Evolutionary conservation across 108 stramenopile genomes (phyloP).

Genomic region (Nitzschia sp.): DNA sequence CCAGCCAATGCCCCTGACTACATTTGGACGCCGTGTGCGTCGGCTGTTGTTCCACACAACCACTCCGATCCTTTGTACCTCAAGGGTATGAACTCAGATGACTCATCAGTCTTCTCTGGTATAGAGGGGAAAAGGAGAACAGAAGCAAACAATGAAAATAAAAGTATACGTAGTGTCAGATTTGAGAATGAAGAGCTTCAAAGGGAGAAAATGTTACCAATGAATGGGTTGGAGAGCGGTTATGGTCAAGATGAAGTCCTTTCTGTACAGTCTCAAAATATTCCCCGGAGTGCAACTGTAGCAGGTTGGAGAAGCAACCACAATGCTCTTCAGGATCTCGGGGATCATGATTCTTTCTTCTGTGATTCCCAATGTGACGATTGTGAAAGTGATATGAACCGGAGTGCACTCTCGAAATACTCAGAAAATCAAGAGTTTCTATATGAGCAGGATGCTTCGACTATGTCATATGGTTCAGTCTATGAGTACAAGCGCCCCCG

Average conservation of each 20-base stretch:
- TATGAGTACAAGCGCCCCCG: conserved; percentile 20
- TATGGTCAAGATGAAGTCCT: neutral
- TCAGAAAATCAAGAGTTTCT: conserved; percentile 2
- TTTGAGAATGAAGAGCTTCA: neutral
- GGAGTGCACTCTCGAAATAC: neutral
- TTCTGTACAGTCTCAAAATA: neutral
- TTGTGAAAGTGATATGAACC: neutral
- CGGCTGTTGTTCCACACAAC: no score
- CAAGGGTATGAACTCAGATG: conserved; percentile 15
- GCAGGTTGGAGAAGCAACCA: neutral
- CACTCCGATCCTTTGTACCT: conserved; percentile 19
- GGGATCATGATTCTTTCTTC: conserved; percentile 1
- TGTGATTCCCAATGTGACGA: neutral
- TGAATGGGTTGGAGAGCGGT: no score
- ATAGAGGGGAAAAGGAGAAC: neutral
- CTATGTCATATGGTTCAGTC: conserved; percentile 23
- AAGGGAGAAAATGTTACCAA: neutral
- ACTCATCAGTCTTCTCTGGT: conserved; percentile 39
- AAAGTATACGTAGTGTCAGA: neutral
- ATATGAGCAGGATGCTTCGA: conserved; percentile 4
- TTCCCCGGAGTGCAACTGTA: neutral
- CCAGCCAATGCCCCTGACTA: no score
- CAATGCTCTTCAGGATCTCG: conserved; percentile 4
- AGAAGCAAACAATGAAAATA: neutral
- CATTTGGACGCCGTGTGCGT: no score